Conservation (phyloP, 345 rosid species). For the Tarenaya hassleriana region DNA sequence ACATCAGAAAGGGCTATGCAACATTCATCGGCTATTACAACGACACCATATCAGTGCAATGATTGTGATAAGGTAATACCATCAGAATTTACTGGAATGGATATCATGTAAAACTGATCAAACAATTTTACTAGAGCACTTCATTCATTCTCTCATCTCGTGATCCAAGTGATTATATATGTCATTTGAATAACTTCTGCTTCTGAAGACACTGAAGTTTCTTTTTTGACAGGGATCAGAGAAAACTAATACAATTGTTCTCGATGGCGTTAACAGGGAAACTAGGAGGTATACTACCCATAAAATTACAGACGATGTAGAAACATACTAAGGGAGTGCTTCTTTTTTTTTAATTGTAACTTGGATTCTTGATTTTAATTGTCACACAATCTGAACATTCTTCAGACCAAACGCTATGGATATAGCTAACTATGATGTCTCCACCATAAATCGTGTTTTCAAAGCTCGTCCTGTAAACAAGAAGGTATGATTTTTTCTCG, state of each 20-base stretch:
- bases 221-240: slow-evolving; percentile 40
- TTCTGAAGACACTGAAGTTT: slow-evolving; percentile 3
- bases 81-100: slow-evolving; percentile 4
- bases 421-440: slow-evolving; percentile 34
- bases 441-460: slow-evolving; percentile 35
- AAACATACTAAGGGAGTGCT: slow-evolving; percentile 1
- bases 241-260: slow-evolving; percentile 31
- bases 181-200: neutral
- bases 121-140: neutral
- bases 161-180: neutral
- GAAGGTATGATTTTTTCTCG: slow-evolving; percentile 48
- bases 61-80: slow-evolving; percentile 48
- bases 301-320: neutral
- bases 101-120: neutral
- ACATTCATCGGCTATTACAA: slow-evolving; percentile 43
- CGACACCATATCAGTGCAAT: slow-evolving; percentile 32
- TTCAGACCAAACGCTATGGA: slow-evolving; percentile 41
- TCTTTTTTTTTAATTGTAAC: neutral
- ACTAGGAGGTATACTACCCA: slow-evolving; percentile 43
- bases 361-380: slow-evolving; percentile 6
- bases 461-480: slow-evolving; percentile 77
- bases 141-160: neutral
- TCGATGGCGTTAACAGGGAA: slow-evolving; percentile 46
- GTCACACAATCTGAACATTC: slow-evolving; percentile 9
- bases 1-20: slow-evolving; percentile 88